Evolutionary conservation across 257 asterid species (phyloP), one percentile per base, ranked within the genome.

Genomic region (Dorcoceras hygrometricum): DNA sequence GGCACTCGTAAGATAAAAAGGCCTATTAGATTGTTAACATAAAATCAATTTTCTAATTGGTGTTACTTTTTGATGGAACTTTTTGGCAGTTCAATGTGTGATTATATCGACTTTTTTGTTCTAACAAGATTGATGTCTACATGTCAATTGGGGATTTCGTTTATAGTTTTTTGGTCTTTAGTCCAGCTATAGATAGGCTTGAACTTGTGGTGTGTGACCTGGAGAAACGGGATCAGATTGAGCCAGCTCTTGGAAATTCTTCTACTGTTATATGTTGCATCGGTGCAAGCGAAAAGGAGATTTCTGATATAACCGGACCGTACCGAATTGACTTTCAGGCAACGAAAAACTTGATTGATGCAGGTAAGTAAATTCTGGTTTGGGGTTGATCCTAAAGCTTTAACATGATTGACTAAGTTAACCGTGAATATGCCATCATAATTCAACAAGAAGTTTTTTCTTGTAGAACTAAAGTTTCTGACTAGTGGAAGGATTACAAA

Each of bases 111-210:
- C 55, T 73, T 65, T 29, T 65, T 65, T 75, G 28, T 34, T 69
- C 32, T 73, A 55, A 57, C 50, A 34, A 34, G 46, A 34, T 34
- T 39, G n/a, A 64, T 56, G 67, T 24, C 34, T 73, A 57, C 20
- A 57, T 62, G 65, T 63, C 79, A 64, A 59, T 73, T 53, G 72
- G 69, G 63, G 78, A 70, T 71, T 68, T 86, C 81, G 79, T 77
- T 77, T 81, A 82, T 83, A 81, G 74, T 75, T 72, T 34, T 82
- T 75, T 86, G 90, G 85, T 79, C 81, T 87, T 84, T 89, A 92
- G 97, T 90, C 96, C 98, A 92, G 98, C 97, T 79, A 87, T 79
- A 84, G 98, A 93, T 81, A 89, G 84, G 89, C 88, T 93, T 80
- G 95, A 90, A 76, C 85, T 93, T 66, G 96, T 93, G 79, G 97